These are phyloP conservation scores for Inonotus obliquus DNA, from an alignment of 1,284 basidiomycete species.

Conservation along the genomic window DNA sequence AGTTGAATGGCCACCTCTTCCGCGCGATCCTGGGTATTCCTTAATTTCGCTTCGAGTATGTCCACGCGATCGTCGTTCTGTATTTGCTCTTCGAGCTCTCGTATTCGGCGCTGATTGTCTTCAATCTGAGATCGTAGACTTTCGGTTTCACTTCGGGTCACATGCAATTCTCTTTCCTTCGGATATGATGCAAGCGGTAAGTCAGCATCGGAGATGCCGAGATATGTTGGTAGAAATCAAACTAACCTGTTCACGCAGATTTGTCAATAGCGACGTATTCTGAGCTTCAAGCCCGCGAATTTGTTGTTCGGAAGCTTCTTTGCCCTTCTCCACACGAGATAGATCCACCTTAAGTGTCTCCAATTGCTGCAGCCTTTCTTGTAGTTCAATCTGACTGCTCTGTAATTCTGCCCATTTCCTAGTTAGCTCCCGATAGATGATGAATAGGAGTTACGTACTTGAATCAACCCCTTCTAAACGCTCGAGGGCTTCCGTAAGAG, in stretches of 20 bases:
- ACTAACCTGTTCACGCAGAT: slow-evolving; percentile 51
- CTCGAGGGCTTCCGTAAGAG: slow-evolving; percentile 30
- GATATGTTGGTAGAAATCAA: not conserved
- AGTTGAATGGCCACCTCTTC: slow-evolving; percentile 78
- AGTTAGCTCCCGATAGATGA: not conserved
- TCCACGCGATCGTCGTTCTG: slow-evolving; percentile 77
- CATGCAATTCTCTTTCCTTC: slow-evolving; percentile 70
- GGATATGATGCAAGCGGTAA: not conserved
- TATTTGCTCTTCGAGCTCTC: slow-evolving; percentile 74
- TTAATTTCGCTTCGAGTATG: slow-evolving; percentile 61
- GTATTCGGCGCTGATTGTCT: slow-evolving; percentile 49
- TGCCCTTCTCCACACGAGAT: slow-evolving; percentile 9
- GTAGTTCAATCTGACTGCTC: slow-evolving; percentile 47
- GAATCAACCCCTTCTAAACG: slow-evolving; percentile 31
- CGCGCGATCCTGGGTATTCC: slow-evolving; percentile 72
- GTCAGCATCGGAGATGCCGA: not conserved
- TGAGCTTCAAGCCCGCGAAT: not conserved
- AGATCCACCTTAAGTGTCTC: slow-evolving; percentile 2
- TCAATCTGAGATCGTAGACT: slow-evolving; percentile 52
- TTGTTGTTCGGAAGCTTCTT: not conserved
- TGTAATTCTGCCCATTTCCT: slow-evolving; percentile 36
- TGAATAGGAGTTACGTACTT: slow-evolving; percentile 25
- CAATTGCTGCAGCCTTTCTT: slow-evolving; percentile 40
- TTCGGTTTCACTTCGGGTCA: slow-evolving; percentile 46
- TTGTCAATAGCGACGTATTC: slow-evolving; percentile 8